phyloP scores from a whole-genome alignment of 306 rosid genomes.

The Cicer chorassanicum region DNA sequence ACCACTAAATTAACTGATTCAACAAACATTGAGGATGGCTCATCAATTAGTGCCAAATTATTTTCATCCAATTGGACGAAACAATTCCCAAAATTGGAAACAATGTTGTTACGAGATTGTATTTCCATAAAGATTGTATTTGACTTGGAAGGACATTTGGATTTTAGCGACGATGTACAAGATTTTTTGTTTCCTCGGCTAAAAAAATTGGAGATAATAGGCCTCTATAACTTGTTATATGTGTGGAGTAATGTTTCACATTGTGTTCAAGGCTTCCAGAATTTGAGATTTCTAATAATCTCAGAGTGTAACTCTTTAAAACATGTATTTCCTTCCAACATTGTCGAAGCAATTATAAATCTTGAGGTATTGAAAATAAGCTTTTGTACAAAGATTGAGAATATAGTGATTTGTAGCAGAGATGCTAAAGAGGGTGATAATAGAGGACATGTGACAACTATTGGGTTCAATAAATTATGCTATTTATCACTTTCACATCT shows the following conservation, averaged over 20 bases:
- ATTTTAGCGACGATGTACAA: neutral
- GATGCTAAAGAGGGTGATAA: neutral
- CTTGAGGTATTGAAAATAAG: neutral
- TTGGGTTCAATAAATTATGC: neutral
- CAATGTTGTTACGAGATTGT: neutral
- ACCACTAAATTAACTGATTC: neutral
- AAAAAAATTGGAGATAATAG: neutral
- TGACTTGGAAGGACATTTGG: conserved; percentile 6
- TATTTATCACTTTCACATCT: neutral
- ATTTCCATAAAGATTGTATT: neutral
- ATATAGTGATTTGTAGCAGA: neutral
- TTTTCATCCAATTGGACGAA: conserved; percentile 23
- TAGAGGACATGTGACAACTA: neutral
- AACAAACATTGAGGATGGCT: neutral
- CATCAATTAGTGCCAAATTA: neutral
- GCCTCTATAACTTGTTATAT: neutral
- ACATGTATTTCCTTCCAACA: neutral
- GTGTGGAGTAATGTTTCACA: conserved; percentile 33
- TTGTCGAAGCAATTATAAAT: neutral
- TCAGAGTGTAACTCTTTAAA: neutral
- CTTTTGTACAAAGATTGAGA: neutral
- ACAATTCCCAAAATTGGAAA: conserved; percentile 7
- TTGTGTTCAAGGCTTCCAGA: neutral
- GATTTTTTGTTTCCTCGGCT: neutral
- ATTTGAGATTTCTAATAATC: neutral